Base-by-base conservation (phyloP, 2,329 filamentous ascomycete genomes). In the Fusarium virguliforme region DNA sequence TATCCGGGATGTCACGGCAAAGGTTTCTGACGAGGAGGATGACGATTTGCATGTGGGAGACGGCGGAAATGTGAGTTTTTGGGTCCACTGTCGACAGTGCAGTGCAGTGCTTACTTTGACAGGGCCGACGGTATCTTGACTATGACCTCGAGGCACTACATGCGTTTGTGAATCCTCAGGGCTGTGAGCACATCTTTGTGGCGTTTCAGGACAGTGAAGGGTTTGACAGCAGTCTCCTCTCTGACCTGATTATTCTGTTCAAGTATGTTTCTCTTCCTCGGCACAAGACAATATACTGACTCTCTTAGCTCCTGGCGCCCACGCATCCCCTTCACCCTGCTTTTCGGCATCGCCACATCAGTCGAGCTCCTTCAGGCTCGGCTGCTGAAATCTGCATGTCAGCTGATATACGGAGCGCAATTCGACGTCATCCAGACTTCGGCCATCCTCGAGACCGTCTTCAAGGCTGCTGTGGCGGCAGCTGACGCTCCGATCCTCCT, bases 191-290 rank as follows among this genome's bases (percentile, higher is more conserved):
- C 72, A 87, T 95, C 9, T 86, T 94, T 57, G 84, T 97, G 54
- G 89, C 91, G 0, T 90, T 96, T 65, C 91, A 94, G 78, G 93
- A 96, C 76, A 94, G 92, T 68, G 94, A 96, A 80, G 93, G 91
- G 0, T 95, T 96, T 76, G 93, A 95, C 73, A 89, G 89, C 51
- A 83, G 83, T 32, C 80, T 96, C n/a, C 82, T 97, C 12, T 90
- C 90, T 1, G 92, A 95, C 64, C 77, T 94, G 37, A 86, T 95
- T 50, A 84, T 86, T 38, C 85, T 95, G 6, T 86, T 95, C 65
- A 87, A 88, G 91, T 92, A 83, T 54, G 86, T 34, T 15, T 15
- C 1, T 15, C 10, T 30, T n/a, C 30, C 10, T 5, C 12, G 13
- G 22, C 35, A n/a, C 34, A 15, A n/a, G 22, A 43, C 9, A 18